Evolutionary conservation across 345 rosid genomes (phyloP), one percentile per base, ranked within the genome.

Genomic region (Moringa oleifera): DNA sequence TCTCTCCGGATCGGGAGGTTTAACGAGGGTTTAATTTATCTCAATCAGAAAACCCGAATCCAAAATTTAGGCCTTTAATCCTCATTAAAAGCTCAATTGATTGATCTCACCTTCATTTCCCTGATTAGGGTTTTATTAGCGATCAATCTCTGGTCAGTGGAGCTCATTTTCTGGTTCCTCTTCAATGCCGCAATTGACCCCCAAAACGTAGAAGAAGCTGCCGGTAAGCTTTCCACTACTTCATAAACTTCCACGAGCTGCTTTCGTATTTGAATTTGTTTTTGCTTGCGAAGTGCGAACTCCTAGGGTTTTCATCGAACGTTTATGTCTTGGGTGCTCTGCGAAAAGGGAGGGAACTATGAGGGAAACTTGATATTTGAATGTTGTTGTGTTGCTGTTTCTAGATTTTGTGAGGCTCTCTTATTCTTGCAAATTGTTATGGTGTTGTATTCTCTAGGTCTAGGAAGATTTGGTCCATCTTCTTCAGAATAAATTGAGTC

Each of bases 261-360:
- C 20, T 41, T 64, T 60, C 7, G 51, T 11, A 51, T 19, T 56
- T 49, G 54, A 41, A 18, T 20, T 49, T 58, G 19, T 60, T 15
- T 41, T 41, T 41, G 12, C 12, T 1, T 41, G 6, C 47, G 9
- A 4, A 41, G 17, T 20, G 21, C 62, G 37, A 53, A 62, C 58
- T 63, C 52, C 49, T 72, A 68, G 72, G 72, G 72, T 73, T 57
- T 67, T n/a, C 52, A 24, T 37, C 20, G 61, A 20, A 5, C 11
- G 37, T 33, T 33, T 41, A 41, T 41, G 47, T 41, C 12, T 4
- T 11, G 17, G 12, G 47, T 41, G 37, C 37, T 33, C 37, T 33
- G 5, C 37, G 37, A 11, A 7, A 7, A 15, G 12, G 12, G 47
- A 41, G 47, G 47, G 17, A 15, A 11, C 16, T 11, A 7, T 1